Evolutionary conservation across 345 rosid genomes (phyloP).

Genomic region (Passiflora organensis): DNA sequence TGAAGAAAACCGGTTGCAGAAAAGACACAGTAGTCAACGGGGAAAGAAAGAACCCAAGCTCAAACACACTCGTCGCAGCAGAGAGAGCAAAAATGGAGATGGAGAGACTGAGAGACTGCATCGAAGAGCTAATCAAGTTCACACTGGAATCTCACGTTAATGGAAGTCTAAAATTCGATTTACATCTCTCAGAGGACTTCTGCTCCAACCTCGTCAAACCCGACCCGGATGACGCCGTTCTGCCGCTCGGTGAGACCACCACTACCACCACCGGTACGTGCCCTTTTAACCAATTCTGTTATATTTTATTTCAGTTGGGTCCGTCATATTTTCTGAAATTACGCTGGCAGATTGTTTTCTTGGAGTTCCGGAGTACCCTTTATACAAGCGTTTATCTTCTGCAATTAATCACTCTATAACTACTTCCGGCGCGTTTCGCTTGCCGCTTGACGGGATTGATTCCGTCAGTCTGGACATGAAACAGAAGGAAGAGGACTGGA

Average conservation of each 20-base stretch:
- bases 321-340: neutral
- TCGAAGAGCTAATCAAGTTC: conserved; percentile 42
- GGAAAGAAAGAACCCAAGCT: too few species aligned
- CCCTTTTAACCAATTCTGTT: neutral
- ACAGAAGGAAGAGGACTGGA: conserved; percentile 39
- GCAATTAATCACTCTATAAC: conserved; percentile 35
- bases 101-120: conserved; percentile 29
- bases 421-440: conserved; percentile 24
- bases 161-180: conserved; percentile 26
- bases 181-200: conserved; percentile 35
- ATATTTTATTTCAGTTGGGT: conserved; percentile 1
- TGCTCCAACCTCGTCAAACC: conserved; percentile 30
- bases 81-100: conserved; percentile 7
- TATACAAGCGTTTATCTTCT: conserved; percentile 44
- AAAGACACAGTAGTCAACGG: conserved; percentile 17
- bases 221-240: neutral
- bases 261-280: neutral
- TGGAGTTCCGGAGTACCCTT: conserved; percentile 49
- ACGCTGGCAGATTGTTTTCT: conserved; percentile 17
- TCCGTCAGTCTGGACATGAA: conserved; percentile 22
- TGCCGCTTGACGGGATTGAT: conserved; percentile 16
- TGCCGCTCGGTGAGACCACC: conserved; percentile 1
- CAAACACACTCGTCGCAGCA: too few species aligned
- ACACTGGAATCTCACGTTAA: conserved; percentile 32
- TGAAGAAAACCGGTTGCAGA: neutral